Conservation (phyloP, 164 flowering plant species). For the Tetrastigma voinierianum region DNA sequence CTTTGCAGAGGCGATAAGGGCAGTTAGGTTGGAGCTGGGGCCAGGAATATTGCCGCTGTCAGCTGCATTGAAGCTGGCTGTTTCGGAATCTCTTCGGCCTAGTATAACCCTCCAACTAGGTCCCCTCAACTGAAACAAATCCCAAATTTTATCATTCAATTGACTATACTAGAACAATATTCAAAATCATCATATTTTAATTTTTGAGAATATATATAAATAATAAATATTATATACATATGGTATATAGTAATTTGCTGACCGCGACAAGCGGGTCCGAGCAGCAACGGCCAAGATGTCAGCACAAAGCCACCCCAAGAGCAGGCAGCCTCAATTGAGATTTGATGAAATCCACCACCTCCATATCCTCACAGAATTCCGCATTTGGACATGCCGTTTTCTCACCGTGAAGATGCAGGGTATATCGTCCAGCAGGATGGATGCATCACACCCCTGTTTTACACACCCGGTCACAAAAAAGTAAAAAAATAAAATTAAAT, state of each 20-base stretch:
- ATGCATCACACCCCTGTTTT: constrained; percentile 49
- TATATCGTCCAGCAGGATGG: constrained; percentile 28
- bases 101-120: constrained; percentile 33
- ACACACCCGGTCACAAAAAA: too few species aligned
- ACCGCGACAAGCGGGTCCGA: constrained; percentile 33
- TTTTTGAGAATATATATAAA: neutral
- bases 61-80: constrained; percentile 28
- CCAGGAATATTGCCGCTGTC: constrained; percentile 27
- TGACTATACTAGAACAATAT: too few species aligned
- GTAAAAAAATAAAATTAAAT: too few species aligned
- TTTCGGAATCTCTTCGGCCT: constrained; percentile 43
- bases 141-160: neutral
- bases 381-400: constrained; percentile 25
- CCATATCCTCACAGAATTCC: constrained; percentile 31
- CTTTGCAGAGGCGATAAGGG: constrained; percentile 18
- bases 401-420: constrained; percentile 25
- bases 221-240: too few species aligned
- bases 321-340: constrained; percentile 23
- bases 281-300: too few species aligned
- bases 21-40: constrained; percentile 21
- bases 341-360: constrained; percentile 36
- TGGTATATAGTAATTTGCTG: constrained; percentile 1
- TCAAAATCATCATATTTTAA: too few species aligned
- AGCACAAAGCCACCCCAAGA: constrained; percentile 42
- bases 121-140: constrained; percentile 29